Evolutionary conservation across 2,329 filamentous ascomycete genomes (phyloP).

Genomic region (Alternaria triticina): DNA sequence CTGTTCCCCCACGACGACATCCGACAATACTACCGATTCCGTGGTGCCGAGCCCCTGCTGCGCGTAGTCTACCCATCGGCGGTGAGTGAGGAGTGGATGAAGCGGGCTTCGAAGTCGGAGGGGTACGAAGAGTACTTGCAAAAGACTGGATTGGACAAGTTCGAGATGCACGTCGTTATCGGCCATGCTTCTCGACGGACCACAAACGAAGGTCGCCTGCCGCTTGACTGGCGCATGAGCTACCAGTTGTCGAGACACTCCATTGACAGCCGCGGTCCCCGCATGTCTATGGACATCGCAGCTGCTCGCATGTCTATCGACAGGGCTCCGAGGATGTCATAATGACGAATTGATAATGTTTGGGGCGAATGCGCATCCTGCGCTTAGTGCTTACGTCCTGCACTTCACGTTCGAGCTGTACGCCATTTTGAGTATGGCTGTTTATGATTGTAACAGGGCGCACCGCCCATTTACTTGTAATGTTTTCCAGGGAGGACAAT

Average conservation of each 20-base stretch:
- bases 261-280: constrained; percentile 6
- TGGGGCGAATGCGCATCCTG: background rate
- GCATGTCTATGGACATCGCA: constrained; percentile 12
- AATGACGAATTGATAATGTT: constrained; percentile 7
- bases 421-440: background rate
- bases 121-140: constrained; percentile 17
- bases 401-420: background rate
- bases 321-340: constrained; percentile 3
- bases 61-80: constrained; percentile 19
- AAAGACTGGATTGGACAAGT: constrained; percentile 9
- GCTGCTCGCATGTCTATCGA: constrained; percentile 15
- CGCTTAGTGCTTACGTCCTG: background rate
- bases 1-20: constrained; percentile 21
- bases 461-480: constrained; percentile 6
- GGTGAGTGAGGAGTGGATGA: constrained; percentile 18
- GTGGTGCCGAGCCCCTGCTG: constrained; percentile 20
- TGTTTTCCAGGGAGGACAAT: background rate
- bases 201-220: constrained; percentile 15
- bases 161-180: constrained; percentile 19
- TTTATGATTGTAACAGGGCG: background rate
- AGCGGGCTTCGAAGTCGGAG: constrained; percentile 16
- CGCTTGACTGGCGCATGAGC: constrained; percentile 20
- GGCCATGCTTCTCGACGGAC: constrained; percentile 18
- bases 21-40: constrained; percentile 20
- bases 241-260: constrained; percentile 12